Base-by-base conservation (phyloP, 2,329 filamentous ascomycete species). In the Stachybotrys chlorohalonatus region DNA sequence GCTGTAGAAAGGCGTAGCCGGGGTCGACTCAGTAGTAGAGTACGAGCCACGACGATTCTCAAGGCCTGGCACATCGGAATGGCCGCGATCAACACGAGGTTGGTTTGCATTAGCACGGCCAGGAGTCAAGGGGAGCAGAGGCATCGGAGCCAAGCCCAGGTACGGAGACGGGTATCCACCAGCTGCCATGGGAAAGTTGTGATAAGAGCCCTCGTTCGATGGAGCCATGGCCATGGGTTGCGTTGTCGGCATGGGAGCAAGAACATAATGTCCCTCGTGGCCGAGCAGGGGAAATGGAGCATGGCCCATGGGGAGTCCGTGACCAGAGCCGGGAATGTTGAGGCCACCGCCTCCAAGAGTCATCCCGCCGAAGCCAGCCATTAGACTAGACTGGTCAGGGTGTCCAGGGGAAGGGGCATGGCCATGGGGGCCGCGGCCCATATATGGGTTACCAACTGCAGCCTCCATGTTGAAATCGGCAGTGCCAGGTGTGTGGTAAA, bases 1-100 rank as follows among this genome's bases (percentile, higher is more conserved):
- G 52, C 77, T 76, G 59, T 85, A 86, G 63, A 83, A 83, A 0
- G 86, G 85, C 32, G 83, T 88, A 5, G 84, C 80, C 3, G 83
- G 80, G 31, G 82, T 80, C 7, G 84, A 87, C 67, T 86, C 84
- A 5, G 78, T 86, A 31, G 84, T 86, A 1, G 84, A 86, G 67
- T 86, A 86, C 2, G 84, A 86, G 15, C 81, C 82, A 53, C 84
- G 82, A 30, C 84, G 83, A 56, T 86, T 85, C 61, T 86, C 83
- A 32, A 86, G 73, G 36, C 75, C 79, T 16, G 83, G 84, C 53
- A 85, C 78, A 42, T 85, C 80, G 31, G 75, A 74, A 52, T 76
- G 75, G 13, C 67, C 70, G 61, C 70, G 72, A 39, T 80, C 76
- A 51, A 73, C 68, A 36, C 76, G 78, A 56, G 78, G 73, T 47